These are phyloP conservation scores for Trichoderma sp. DNA, from an alignment of 2,329 filamentous ascomycete species.

Conservation along the genomic window DNA sequence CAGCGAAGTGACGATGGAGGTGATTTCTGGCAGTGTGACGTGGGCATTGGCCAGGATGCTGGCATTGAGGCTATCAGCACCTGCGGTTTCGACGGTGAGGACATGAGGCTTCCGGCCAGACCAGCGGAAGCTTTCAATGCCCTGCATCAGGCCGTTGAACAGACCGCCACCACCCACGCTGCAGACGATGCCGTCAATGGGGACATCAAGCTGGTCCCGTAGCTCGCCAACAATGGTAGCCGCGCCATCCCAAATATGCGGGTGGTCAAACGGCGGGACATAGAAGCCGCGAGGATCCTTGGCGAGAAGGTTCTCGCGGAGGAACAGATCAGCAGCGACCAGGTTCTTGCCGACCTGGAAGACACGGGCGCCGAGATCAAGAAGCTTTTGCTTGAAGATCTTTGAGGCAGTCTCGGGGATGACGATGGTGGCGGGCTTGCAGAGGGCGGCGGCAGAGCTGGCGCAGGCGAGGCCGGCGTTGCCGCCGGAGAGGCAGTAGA, in stretches of 20 bases:
- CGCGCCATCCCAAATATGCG: slow-evolving; percentile 65
- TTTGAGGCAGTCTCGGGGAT: slow-evolving; percentile 65
- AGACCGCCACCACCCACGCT: slow-evolving; percentile 79
- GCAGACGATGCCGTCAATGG: slow-evolving; percentile 70
- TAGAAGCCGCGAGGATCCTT: slow-evolving; percentile 57
- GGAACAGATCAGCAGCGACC: slow-evolving; percentile 65
- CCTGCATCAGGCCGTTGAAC: slow-evolving; percentile 72
- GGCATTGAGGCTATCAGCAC: slow-evolving; percentile 68
- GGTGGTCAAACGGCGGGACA: slow-evolving; percentile 68
- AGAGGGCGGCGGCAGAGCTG: slow-evolving; percentile 64
- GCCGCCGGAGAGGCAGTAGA: slow-evolving; percentile 78
- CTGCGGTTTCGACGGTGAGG: slow-evolving; percentile 72
- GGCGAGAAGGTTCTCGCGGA: slow-evolving; percentile 57
- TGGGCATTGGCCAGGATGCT: slow-evolving; percentile 56
- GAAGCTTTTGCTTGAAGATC: slow-evolving; percentile 70
- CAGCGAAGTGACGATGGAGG: slow-evolving; percentile 70
- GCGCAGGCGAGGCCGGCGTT: slow-evolving; percentile 84
- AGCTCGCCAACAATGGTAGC: slow-evolving; percentile 56
- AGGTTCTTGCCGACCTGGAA: slow-evolving; percentile 67
- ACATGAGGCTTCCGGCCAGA: slow-evolving; percentile 46
- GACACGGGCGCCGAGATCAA: slow-evolving; percentile 65
- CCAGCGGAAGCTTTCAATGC: slow-evolving; percentile 52
- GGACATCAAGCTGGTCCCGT: slow-evolving; percentile 40
- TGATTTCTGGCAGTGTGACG: slow-evolving; percentile 67
- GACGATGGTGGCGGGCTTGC: slow-evolving; percentile 69